Base-by-base conservation (phyloP, 257 asterid species). In the Prunella vulgaris region DNA sequence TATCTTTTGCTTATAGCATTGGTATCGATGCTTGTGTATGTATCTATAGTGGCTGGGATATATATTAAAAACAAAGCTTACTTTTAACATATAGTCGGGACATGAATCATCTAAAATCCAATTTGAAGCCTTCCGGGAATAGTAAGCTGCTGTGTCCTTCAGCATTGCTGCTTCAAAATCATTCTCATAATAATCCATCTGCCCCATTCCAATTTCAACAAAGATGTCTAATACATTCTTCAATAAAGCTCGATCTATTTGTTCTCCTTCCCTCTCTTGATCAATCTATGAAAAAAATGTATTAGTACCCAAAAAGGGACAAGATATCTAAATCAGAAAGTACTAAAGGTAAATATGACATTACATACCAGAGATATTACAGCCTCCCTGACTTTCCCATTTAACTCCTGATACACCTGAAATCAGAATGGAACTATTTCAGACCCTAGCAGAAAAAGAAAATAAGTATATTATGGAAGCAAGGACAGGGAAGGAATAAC, bases 51-150 rank as follows among this genome's bases (percentile, higher is more conserved):
- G 30, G 3, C 9, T 2, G 27, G 62, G 38, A 17, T 25, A 54
- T 21, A 17, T 61, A 20, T 48, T 1, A 33, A 49, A 53, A 27
- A 38, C 12, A 30, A 52, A 38, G 27, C n/a, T 63, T 74, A 88
- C 99, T 79, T 94, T 89, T 80, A 86, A 62, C 98, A 91, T 85
- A 85, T 94, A 94, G 78, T 91, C 99, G 20, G 99, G 99, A 78
- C 99, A 94, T 5, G 99, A 91, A 87, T 94, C 98, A 52, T 94
- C 99, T 58, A 92, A 70, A 68, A 94, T 94, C 99, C 99, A 94
- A 77, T 77, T 94, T 51, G 99, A 94, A 71, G 99, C 99, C 80
- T 94, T 94, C 73, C 97, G 84, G 70, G 99, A 94, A 79, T 94
- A 92, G 86, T 94, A 92, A 61, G 97, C 90, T 24, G 99, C 95